A percentile compares a stretch with the other conserved stretches of the same genome.
Conservation (phyloP, 2,329 filamentous ascomycete species). For the Hypoxylon sp. region DNA sequence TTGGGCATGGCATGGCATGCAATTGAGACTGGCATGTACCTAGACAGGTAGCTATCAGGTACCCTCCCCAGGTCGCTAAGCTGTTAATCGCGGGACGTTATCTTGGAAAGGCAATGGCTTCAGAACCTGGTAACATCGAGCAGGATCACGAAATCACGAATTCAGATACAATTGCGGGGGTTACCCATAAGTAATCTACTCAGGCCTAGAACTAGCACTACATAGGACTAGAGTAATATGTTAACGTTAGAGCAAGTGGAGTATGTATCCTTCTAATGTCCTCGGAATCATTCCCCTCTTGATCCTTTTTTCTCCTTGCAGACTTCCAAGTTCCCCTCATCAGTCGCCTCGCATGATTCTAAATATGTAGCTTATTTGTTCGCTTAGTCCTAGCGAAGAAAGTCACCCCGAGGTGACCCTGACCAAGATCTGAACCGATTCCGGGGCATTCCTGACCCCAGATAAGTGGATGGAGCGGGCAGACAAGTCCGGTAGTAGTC, state of each 20-base stretch:
- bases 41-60: slow-evolving; percentile 10
- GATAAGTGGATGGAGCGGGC: slow-evolving; percentile 29
- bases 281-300: slow-evolving; percentile 11
- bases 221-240: slow-evolving; percentile 33
- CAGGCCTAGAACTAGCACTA: slow-evolving; percentile 31
- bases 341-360: slow-evolving; percentile 33
- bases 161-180: slow-evolving; percentile 43
- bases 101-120: slow-evolving; percentile 26
- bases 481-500: slow-evolving; percentile 31
- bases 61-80: slow-evolving; percentile 6
- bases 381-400: slow-evolving; percentile 39
- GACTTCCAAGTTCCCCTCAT: slow-evolving; percentile 35
- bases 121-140: slow-evolving; percentile 32
- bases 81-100: slow-evolving; percentile 19
- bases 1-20: slow-evolving; percentile 5
- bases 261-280: slow-evolving; percentile 28
- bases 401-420: slow-evolving; percentile 33
- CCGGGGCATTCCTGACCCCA: slow-evolving; percentile 26
- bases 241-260: slow-evolving; percentile 37
- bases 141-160: slow-evolving; percentile 45
- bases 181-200: slow-evolving; percentile 41
- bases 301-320: slow-evolving; percentile 12
- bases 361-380: slow-evolving; percentile 35
- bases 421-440: slow-evolving; percentile 40
- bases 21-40: slow-evolving; percentile 24